These are phyloP conservation scores for Annulohypoxylon nitens DNA, from an alignment of 495 filamentous ascomycete species.

Conservation along the genomic window DNA sequence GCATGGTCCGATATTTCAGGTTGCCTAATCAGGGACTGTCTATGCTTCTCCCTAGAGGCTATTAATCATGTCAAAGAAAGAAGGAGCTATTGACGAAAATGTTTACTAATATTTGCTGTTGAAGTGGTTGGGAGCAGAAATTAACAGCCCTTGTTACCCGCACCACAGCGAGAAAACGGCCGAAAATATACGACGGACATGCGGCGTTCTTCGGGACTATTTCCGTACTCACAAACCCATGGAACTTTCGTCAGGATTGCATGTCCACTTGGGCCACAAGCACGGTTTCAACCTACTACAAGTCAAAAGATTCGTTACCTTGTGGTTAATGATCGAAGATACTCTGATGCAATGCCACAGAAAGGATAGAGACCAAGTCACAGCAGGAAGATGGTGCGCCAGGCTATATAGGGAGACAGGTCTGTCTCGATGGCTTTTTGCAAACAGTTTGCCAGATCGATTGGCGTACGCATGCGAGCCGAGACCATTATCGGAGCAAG, in stretches of 20 bases:
- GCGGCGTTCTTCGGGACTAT: slow-evolving; percentile 24
- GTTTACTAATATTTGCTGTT: not conserved
- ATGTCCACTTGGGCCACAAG: slow-evolving; percentile 45
- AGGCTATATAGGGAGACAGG: not conserved
- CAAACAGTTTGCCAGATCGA: too few relatives aligned
- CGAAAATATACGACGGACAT: slow-evolving; percentile 22
- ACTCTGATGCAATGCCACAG: slow-evolving; percentile 34
- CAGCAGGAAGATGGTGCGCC: slow-evolving; percentile 5
- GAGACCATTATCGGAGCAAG: not conserved
- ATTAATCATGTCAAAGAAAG: not conserved
- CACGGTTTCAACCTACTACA: slow-evolving; percentile 41
- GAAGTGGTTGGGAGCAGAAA: slow-evolving; percentile 45
- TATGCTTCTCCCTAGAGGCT: not conserved
- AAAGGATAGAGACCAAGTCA: slow-evolving; percentile 34
- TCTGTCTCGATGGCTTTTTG: slow-evolving; percentile 9
- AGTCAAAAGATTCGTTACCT: slow-evolving; percentile 38
- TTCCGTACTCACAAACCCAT: slow-evolving; percentile 48
- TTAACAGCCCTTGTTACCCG: slow-evolving; percentile 34
- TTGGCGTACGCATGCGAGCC: not conserved
- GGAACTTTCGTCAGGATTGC: slow-evolving; percentile 36
- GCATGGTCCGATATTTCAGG: not conserved
- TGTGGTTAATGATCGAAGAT: slow-evolving; percentile 37
- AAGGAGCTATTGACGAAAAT: not conserved
- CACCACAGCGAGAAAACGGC: not conserved
- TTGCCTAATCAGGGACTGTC: not conserved